phyloP scores from a whole-genome alignment of 768 basidiomycete species.

The Sporobolomyces pararoseus region DNA sequence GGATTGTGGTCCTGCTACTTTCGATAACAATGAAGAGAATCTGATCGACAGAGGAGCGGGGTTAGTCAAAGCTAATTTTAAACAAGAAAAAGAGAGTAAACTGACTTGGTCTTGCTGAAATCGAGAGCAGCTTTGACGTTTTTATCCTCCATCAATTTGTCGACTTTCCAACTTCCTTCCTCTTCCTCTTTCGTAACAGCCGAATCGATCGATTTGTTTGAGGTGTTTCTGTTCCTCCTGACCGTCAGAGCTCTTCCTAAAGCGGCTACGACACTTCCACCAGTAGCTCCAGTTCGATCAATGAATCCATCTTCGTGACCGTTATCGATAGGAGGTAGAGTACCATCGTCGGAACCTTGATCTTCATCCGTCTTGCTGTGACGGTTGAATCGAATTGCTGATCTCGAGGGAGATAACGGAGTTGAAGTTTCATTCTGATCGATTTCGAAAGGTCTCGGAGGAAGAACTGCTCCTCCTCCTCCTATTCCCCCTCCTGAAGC shows the following conservation, averaged over 20 bases:
- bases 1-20: conserved; percentile 20
- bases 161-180: background rate
- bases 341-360: conserved; percentile 12
- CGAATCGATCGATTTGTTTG: background rate
- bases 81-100: background rate
- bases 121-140: conserved; percentile 35
- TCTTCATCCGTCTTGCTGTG: background rate
- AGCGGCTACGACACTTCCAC: conserved; percentile 23
- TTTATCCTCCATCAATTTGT: conserved; percentile 21
- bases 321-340: conserved; percentile 10
- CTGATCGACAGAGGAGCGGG: background rate
- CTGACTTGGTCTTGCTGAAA: conserved; percentile 36
- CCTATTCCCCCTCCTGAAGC: background rate
- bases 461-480: background rate
- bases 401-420: background rate
- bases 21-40: conserved; percentile 32
- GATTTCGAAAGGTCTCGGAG: conserved; percentile 27
- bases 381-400: background rate
- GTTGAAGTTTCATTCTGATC: background rate
- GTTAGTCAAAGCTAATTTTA: background rate
- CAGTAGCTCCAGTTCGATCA: conserved; percentile 20
- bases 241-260: conserved; percentile 36
- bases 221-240: background rate
- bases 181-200: background rate
- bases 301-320: conserved; percentile 21